Evolutionary conservation across 2,329 filamentous ascomycete genomes (phyloP).

Genomic region (Stachybotrys chlorohalonatus): DNA sequence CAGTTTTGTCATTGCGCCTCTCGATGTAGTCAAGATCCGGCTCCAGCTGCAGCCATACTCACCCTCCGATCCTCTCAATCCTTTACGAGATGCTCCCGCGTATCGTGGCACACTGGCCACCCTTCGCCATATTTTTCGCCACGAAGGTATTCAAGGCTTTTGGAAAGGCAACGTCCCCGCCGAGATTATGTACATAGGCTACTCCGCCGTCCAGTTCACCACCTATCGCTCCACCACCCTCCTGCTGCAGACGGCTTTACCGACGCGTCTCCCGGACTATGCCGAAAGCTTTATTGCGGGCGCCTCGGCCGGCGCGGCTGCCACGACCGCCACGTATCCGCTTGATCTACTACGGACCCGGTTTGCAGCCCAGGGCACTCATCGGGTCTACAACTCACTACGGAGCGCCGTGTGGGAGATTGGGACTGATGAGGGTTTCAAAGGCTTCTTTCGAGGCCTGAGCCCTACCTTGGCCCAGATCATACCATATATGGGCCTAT

Average conservation of each 20-base stretch:
- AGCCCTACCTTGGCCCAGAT: conserved; percentile 78
- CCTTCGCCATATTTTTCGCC: conserved; percentile 62
- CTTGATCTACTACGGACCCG: conserved; percentile 87
- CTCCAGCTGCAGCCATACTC: conserved; percentile 89
- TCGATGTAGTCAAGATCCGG: conserved; percentile 97
- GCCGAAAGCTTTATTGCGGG: conserved; percentile 76
- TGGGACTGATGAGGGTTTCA: conserved; percentile 59
- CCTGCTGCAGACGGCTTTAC: conserved; percentile 46
- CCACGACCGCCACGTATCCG: conserved; percentile 81
- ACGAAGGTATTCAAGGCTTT: conserved; percentile 77
- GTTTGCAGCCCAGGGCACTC: conserved; percentile 85
- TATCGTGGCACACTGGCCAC: conserved; percentile 75
- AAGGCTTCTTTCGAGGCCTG: conserved; percentile 83
- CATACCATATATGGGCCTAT: conserved; percentile 92
- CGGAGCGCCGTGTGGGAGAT: conserved; percentile 64
- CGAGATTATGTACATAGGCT: conserved; percentile 87
- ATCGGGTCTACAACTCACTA: conserved; percentile 71
- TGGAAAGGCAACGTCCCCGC: conserved; percentile 99
- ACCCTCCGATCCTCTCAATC: conserved; percentile 61
- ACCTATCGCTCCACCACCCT: conserved; percentile 71
- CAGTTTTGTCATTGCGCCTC: conserved; percentile 86
- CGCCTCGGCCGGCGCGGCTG: conserved; percentile 70
- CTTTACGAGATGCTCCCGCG: conserved; percentile 38
- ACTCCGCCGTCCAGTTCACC: conserved; percentile 83
- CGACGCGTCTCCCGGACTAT: conserved; percentile 47